phyloP scores from a whole-genome alignment of 257 asterid species.

The Petrea volubilis region DNA sequence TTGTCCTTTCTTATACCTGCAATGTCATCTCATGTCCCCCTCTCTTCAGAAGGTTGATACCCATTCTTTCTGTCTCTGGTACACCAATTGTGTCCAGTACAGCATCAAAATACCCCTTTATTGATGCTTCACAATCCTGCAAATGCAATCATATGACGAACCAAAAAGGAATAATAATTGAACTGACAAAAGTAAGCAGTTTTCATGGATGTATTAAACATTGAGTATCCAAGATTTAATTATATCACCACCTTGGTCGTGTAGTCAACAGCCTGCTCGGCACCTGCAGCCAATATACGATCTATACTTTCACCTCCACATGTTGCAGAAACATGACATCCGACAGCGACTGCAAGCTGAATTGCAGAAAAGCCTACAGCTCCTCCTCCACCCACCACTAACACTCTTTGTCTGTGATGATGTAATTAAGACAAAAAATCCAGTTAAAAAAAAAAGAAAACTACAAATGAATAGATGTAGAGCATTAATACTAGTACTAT shows the following conservation, averaged over 20 bases:
- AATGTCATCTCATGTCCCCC: slow-evolving; percentile 97
- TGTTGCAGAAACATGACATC: slow-evolving; percentile 88
- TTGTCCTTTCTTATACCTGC: slow-evolving; percentile 53
- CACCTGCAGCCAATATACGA: slow-evolving; percentile 79
- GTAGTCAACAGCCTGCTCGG: slow-evolving; percentile 88
- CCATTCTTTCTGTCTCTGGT: slow-evolving; percentile 81
- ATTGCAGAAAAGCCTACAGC: slow-evolving; percentile 97
- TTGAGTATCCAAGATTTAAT: slow-evolving; percentile 5
- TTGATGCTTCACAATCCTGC: slow-evolving; percentile 72
- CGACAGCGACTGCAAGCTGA: slow-evolving; percentile 91
- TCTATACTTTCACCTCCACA: slow-evolving; percentile 77
- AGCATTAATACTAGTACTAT: background rate
- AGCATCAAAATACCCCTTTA: slow-evolving; percentile 89
- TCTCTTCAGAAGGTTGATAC: slow-evolving; percentile 75
- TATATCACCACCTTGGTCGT: slow-evolving; percentile 59
- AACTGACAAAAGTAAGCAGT: background rate
- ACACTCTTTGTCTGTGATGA: slow-evolving; percentile 69
- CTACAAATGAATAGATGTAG: background rate
- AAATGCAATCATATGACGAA: slow-evolving; percentile 4
- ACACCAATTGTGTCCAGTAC: slow-evolving; percentile 89
- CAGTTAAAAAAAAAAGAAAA: slow-evolving; percentile 20
- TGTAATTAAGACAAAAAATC: slow-evolving; percentile 22
- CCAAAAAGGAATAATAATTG: slow-evolving; percentile 1
- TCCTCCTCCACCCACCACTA: slow-evolving; percentile 97
- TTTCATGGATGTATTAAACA: background rate